Evolutionary conservation across 768 basidiomycete species (phyloP).

Genomic region (Lentinula raphanica): DNA sequence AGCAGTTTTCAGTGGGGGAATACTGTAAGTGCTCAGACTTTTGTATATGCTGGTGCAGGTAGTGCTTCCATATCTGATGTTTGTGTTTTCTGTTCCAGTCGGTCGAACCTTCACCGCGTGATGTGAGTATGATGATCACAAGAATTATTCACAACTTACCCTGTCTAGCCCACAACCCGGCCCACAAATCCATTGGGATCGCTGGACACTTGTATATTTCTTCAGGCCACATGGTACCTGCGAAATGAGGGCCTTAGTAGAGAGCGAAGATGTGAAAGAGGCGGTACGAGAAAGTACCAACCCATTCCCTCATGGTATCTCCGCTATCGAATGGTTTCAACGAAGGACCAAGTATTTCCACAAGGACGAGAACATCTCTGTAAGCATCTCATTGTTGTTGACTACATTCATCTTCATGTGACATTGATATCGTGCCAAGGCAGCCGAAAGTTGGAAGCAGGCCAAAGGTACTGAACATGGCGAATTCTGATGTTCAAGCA

Average conservation of each 20-base stretch:
- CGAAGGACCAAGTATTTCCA: slow-evolving; percentile 18
- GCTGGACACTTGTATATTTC: slow-evolving; percentile 48
- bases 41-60: too few relatives aligned
- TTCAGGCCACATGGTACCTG: slow-evolving; percentile 36
- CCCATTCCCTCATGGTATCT: slow-evolving; percentile 4
- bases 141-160: not conserved
- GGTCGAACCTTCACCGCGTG: slow-evolving; percentile 48
- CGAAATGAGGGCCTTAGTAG: slow-evolving; percentile 29
- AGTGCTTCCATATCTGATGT: too few relatives aligned
- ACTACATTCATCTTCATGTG: too few relatives aligned
- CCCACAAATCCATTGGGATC: slow-evolving; percentile 29
- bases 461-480: too few relatives aligned
- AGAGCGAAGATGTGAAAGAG: slow-evolving; percentile 31
- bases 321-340: slow-evolving; percentile 25
- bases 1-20: slow-evolving; percentile 41
- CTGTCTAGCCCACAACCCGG: slow-evolving; percentile 34
- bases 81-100: too few relatives aligned
- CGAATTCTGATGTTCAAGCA: too few relatives aligned
- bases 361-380: slow-evolving; percentile 12
- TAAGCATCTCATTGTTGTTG: too few relatives aligned
- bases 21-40: slow-evolving; percentile 19
- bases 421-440: too few relatives aligned
- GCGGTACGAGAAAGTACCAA: slow-evolving; percentile 26
- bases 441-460: too few relatives aligned
- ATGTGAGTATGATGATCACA: slow-evolving; percentile 22